Evolutionary conservation across 352 stramenopile genomes (phyloP).

Genomic region (Phytophthora melonis): DNA sequence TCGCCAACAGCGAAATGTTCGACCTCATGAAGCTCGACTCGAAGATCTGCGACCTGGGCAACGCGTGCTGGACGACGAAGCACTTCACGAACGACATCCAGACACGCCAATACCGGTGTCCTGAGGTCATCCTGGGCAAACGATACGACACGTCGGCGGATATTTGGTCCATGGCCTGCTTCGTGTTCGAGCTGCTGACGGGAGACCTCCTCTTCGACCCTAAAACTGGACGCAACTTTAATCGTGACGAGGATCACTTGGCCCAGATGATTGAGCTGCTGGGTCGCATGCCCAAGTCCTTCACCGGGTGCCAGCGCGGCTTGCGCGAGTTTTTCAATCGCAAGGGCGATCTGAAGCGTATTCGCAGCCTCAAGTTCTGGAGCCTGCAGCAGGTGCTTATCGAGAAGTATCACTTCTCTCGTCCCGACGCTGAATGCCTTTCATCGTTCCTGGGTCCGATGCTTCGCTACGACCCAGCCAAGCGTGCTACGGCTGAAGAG

Average conservation of each 20-base stretch:
- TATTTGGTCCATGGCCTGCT: constrained; percentile 99
- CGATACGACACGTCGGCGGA: constrained; percentile 99
- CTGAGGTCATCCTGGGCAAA: constrained; percentile 97
- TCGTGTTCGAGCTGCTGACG: constrained; percentile 99
- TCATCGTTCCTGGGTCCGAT: constrained; percentile 96
- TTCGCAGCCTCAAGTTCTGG: constrained; percentile 99
- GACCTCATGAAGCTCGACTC: constrained; percentile 70
- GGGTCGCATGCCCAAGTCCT: constrained; percentile 96
- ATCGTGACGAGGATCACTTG: constrained; percentile 96
- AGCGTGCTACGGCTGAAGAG: constrained; percentile 94
- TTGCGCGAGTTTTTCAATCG: constrained; percentile 97
- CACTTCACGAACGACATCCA: constrained; percentile 99
- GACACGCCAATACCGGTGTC: constrained; percentile 99
- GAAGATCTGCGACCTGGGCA: constrained; percentile 99
- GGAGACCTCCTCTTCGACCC: constrained; percentile 99
- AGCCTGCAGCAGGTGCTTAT: constrained; percentile 95
- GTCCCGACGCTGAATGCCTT: constrained; percentile 88
- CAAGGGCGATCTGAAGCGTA: constrained; percentile 98
- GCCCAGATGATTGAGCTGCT: constrained; percentile 99
- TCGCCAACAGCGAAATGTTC: constrained; percentile 55
- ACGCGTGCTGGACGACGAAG: constrained; percentile 99
- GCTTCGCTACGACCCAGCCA: constrained; percentile 87
- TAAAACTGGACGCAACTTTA: constrained; percentile 88
- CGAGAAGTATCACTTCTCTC: constrained; percentile 96
- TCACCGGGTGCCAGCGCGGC: constrained; percentile 76